A percentile compares a stretch with the other conserved stretches of the same genome.
Conservation (phyloP, 306 rosid species). For the Glycyrrhiza uralensis region DNA sequence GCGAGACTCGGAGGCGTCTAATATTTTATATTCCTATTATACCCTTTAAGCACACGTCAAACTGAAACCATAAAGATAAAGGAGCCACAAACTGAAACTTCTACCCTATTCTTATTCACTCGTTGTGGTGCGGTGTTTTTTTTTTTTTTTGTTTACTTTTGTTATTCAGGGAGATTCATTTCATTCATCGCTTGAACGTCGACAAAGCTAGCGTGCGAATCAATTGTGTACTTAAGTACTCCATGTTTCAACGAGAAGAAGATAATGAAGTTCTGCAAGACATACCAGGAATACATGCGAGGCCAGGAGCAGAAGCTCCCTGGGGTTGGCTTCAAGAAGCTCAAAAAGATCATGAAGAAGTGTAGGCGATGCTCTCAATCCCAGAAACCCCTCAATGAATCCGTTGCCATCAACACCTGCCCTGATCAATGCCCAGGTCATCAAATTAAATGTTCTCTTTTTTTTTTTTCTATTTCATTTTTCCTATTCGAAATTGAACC, state of each 20-base stretch:
- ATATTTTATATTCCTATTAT: too few species aligned
- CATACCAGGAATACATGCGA: constrained; percentile 69
- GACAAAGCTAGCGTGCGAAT: not conserved
- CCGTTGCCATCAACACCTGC: constrained; percentile 33
- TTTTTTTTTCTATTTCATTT: too few species aligned
- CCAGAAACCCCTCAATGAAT: not conserved
- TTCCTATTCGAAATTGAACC: too few species aligned
- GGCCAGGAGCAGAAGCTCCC: constrained; percentile 61
- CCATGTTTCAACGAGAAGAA: constrained; percentile 17
- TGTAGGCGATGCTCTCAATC: constrained; percentile 48
- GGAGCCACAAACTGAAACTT: not conserved
- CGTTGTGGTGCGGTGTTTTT: too few species aligned
- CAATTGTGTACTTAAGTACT: not conserved
- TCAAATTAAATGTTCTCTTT: not conserved
- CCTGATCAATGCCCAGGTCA: constrained; percentile 69
- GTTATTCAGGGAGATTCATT: not conserved
- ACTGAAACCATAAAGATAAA: not conserved
- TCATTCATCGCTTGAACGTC: too few species aligned
- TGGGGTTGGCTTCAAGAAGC: constrained; percentile 75
- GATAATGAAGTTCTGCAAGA: constrained; percentile 98
- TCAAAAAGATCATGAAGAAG: constrained; percentile 73
- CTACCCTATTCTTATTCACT: not conserved
- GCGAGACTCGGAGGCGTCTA: too few species aligned
- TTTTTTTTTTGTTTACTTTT: not conserved
- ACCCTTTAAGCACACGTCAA: too few species aligned